Evolutionary conservation across 192 early-diverging fungal genomes (phyloP).

Genomic region (Pilaira anomala): DNA sequence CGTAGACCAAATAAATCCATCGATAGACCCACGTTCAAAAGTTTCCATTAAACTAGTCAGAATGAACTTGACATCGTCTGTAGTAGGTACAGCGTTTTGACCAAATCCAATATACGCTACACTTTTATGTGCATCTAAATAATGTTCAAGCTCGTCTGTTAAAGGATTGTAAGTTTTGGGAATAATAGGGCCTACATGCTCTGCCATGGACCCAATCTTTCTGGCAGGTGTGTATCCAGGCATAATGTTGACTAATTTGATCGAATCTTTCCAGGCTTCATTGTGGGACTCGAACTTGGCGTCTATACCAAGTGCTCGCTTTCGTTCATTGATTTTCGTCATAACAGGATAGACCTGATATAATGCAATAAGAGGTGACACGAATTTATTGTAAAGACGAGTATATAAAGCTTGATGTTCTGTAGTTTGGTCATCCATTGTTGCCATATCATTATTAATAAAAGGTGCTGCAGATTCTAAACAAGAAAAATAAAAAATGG

Average conservation of each 20-base stretch:
- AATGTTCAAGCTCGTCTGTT: neutral
- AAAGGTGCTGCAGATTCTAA: too few species aligned
- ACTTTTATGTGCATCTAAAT: conserved; percentile 17
- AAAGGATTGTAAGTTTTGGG: conserved; percentile 18
- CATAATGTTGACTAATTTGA: conserved; percentile 29
- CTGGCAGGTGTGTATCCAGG: conserved; percentile 27
- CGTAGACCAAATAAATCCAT: conserved; percentile 37
- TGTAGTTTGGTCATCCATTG: too few species aligned
- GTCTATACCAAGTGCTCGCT: neutral
- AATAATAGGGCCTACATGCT: conserved; percentile 37
- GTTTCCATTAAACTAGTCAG: conserved; percentile 22
- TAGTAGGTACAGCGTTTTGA: conserved; percentile 4
- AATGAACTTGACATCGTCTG: conserved; percentile 16
- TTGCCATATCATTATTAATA: too few species aligned
- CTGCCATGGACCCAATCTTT: conserved; percentile 23
- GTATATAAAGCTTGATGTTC: neutral
- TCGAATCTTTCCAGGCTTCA: conserved; percentile 5
- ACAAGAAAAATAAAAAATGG: too few species aligned
- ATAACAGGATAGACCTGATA: too few species aligned
- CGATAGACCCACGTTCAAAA: conserved; percentile 25
- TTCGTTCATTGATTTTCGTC: neutral
- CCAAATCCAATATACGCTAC: conserved; percentile 37
- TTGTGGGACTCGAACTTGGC: neutral
- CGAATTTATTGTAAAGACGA: neutral
- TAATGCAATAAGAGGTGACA: too few species aligned